Evolutionary conservation across 2,329 filamentous ascomycete species (phyloP).

Genomic region (Monosporascus sp.): DNA sequence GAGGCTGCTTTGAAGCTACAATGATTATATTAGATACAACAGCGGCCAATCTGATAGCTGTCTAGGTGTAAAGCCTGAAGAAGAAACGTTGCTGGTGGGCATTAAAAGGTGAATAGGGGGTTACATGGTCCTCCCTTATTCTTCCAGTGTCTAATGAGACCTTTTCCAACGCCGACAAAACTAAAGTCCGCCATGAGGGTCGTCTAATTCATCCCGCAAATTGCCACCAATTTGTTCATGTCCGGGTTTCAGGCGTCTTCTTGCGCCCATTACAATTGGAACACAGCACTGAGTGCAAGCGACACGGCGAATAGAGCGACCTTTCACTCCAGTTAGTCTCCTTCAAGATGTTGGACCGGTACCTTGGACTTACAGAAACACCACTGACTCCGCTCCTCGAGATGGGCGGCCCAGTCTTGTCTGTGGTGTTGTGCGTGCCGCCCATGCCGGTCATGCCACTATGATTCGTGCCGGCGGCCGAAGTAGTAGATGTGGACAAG

Average conservation of each 20-base stretch:
- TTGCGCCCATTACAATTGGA: constrained; percentile 13
- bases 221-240: neutral
- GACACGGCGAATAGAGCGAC: constrained; percentile 18
- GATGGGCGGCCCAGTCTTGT: constrained; percentile 11
- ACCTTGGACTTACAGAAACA: constrained; percentile 18
- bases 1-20: no score
- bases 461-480: constrained; percentile 1
- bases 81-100: no score
- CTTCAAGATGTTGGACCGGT: neutral
- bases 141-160: no score
- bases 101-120: no score
- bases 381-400: constrained; percentile 11
- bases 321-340: constrained; percentile 12
- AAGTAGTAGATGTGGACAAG: constrained; percentile 7
- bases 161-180: no score
- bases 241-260: neutral
- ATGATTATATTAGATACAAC: no score
- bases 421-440: constrained; percentile 12
- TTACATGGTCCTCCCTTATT: no score
- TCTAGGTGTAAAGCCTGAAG: no score
- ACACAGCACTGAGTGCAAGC: constrained; percentile 12
- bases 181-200: no score
- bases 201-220: neutral
- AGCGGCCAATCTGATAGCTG: no score
- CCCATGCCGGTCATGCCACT: constrained; percentile 8